Conservation (phyloP, 2,329 filamentous ascomycete species). For the Aspergillus sp. region DNA sequence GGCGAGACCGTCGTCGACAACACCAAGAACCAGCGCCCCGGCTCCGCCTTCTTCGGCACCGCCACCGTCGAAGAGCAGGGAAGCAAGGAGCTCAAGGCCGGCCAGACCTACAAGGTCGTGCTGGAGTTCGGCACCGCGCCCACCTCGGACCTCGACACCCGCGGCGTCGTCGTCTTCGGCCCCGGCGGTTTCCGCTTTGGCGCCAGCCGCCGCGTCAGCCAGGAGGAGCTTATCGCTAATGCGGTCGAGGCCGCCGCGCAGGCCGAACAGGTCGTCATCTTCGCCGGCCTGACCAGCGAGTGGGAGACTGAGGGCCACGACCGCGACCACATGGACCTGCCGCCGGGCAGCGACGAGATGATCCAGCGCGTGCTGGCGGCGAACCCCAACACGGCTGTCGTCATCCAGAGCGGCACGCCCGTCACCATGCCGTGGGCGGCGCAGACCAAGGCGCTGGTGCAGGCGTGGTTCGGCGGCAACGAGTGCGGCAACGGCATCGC, state of each 20-base stretch:
- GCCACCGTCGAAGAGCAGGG: constrained; percentile 64
- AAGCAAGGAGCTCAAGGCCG: constrained; percentile 56
- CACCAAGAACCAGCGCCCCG: constrained; percentile 59
- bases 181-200: constrained; percentile 63
- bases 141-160: constrained; percentile 54
- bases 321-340: constrained; percentile 56
- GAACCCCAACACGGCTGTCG: constrained; percentile 68
- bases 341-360: constrained; percentile 54
- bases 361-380: constrained; percentile 63
- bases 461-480: constrained; percentile 86
- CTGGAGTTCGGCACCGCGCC: constrained; percentile 61
- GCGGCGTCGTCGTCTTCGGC: constrained; percentile 50
- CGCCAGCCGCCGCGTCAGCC: constrained; percentile 57
- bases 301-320: constrained; percentile 77
- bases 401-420: constrained; percentile 75
- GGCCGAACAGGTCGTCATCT: constrained; percentile 74
- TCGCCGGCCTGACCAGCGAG: constrained; percentile 73
- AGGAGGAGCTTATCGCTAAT: constrained; percentile 59
- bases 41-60: constrained; percentile 63
- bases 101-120: constrained; percentile 57
- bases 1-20: constrained; percentile 64
- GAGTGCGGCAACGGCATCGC: constrained; percentile 79
- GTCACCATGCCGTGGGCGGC: constrained; percentile 50
- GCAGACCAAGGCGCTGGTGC: constrained; percentile 58
- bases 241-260: constrained; percentile 66